These are phyloP conservation scores for Trichoderma reesei DNA, from an alignment of 495 filamentous ascomycete genomes.

Conservation along the genomic window DNA sequence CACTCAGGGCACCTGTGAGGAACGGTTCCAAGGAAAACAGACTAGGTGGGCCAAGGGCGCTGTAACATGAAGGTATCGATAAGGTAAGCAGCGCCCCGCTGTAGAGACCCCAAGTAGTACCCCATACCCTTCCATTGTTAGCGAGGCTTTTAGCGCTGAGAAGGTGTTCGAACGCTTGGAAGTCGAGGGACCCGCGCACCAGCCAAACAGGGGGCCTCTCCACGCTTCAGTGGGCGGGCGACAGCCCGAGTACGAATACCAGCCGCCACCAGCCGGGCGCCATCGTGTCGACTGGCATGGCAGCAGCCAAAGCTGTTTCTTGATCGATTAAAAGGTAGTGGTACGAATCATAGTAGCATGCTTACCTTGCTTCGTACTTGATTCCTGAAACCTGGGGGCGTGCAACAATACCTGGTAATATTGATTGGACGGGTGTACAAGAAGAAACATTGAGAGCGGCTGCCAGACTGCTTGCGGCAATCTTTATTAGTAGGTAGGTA, in stretches of 20 bases:
- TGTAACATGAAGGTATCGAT: too few species aligned
- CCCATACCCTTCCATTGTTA: not conserved
- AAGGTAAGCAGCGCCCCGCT: not conserved
- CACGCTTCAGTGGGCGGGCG: not conserved
- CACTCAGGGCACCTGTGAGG: too few species aligned
- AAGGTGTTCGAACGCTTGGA: not conserved
- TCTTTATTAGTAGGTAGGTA: too few species aligned
- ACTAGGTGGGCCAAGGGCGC: not conserved
- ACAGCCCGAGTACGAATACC: slow-evolving; percentile 6
- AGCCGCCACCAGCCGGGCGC: not conserved
- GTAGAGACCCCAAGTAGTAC: not conserved
- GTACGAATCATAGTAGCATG: too few species aligned
- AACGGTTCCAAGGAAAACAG: not conserved
- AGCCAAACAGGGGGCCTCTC: slow-evolving; percentile 5
- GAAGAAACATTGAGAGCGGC: too few species aligned
- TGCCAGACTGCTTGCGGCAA: slow-evolving; percentile 8
- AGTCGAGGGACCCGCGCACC: too few species aligned
- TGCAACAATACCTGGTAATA: too few species aligned
- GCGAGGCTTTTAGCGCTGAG: slow-evolving; percentile 3
- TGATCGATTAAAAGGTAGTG: too few species aligned
- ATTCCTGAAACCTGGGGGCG: too few species aligned
- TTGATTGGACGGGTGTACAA: too few species aligned
- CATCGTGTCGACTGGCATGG: not conserved
- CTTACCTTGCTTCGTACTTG: too few species aligned
- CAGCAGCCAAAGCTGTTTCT: not conserved